phyloP scores from a whole-genome alignment of 148 eudicot genomes.

The Linanthus parryae region DNA sequence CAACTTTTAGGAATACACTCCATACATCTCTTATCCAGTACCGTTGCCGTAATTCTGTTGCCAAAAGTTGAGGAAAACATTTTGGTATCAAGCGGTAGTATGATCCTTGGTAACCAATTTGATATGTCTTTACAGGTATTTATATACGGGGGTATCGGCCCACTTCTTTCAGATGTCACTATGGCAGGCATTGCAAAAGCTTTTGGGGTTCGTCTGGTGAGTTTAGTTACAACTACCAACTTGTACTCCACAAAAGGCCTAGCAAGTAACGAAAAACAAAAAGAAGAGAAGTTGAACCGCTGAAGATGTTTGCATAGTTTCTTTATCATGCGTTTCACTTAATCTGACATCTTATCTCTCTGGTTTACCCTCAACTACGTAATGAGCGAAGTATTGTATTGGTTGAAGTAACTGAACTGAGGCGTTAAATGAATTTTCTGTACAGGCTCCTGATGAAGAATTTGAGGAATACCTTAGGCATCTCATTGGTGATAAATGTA shows the following conservation, averaged over 20 bases:
- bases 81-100: neutral
- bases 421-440: no score
- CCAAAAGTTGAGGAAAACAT: neutral
- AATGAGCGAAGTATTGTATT: no score
- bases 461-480: conserved; percentile 82
- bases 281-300: no score
- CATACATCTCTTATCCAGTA: neutral
- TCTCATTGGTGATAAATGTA: conserved; percentile 54
- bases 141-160: conserved; percentile 94
- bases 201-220: conserved; percentile 91
- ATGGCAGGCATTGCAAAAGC: conserved; percentile 92
- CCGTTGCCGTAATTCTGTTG: neutral
- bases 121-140: conserved; percentile 55
- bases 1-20: neutral
- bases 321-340: no score
- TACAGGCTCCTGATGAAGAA: conserved; percentile 97
- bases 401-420: no score
- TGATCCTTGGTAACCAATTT: conserved; percentile 9
- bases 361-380: no score
- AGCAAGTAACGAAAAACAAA: no score
- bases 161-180: conserved; percentile 88
- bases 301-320: no score
- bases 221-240: no score
- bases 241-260: no score
- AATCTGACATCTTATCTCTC: no score